Base-by-base conservation (phyloP, 495 filamentous ascomycete genomes). In the Stereocaulon alpinum region DNA sequence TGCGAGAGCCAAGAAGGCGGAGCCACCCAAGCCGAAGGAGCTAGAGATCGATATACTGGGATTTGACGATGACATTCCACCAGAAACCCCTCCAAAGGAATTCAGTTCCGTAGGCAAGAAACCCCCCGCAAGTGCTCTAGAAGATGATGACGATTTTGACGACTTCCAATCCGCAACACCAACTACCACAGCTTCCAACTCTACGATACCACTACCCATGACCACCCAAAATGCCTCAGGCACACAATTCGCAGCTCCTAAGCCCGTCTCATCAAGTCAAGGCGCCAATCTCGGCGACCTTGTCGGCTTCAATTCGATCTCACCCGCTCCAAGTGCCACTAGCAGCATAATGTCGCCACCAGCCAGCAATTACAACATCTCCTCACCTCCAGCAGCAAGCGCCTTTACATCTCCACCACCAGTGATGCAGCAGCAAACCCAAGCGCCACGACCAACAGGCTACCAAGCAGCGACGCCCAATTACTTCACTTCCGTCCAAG, bases 101-200 rank as follows among this genome's bases (percentile, higher is more conserved):
- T 77, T 82, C 6, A 72, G 75, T 30, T 71, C 73, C 65, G 72
- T 74, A 63, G 64, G 75, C 66, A 76, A 77, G 69, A 72, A 76
- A 64, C 71, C 76, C 40, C 72, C 74, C 5, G 58, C 73, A 9
- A 69, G 72, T 42, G 76, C 84, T 41, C 71, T 87, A 34, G 73
- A 79, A 17, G 91, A 94, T 61, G 92, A 98, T 64, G 93, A 98
- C 64, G 94, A 97, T 53, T 97, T 97, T 64, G 93, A 97, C 68
- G 94, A 97, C 69, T 97, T 97, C 79, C 89, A 95, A 71, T 91
- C 90, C n/a, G 93, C 94, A 17, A 77, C 87, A 5, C 84, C 89
- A 18, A 73, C 79, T 29, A 66, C 77, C 47, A 68, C 74, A 18
- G 61, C 76, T 53, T 74, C 68, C 56, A 69, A 72, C 41, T 77